Evolutionary conservation across 345 rosid species (phyloP).

Genomic region (Eucalyptus urophylla): DNA sequence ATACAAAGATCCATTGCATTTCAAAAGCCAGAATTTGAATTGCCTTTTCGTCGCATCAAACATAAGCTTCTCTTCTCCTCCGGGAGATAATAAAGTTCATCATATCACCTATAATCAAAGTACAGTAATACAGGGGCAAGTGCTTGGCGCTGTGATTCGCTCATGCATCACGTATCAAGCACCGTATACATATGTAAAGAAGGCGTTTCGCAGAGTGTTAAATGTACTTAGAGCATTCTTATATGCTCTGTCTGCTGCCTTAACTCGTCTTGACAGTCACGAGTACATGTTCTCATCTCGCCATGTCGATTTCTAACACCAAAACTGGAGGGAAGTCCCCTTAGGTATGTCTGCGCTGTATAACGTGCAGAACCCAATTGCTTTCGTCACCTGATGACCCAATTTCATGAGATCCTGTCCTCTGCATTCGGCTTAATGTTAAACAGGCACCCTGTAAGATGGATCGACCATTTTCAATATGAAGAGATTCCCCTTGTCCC

Average conservation of each 20-base stretch:
- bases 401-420: neutral
- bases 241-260: neutral
- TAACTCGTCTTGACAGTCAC: neutral
- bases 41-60: neutral
- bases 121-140: neutral
- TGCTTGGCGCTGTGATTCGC: neutral
- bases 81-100: neutral
- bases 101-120: neutral
- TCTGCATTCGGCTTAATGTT: neutral
- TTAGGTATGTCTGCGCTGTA: neutral
- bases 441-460: conserved; percentile 56
- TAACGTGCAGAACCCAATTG: neutral
- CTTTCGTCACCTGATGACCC: neutral
- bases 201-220: neutral
- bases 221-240: neutral
- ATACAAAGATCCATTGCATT: neutral
- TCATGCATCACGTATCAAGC: neutral
- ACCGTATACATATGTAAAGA: neutral
- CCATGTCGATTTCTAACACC: neutral
- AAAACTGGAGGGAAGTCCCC: neutral
- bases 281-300: neutral
- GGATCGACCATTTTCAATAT: conserved; percentile 89
- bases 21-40: neutral
- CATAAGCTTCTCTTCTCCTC: neutral
- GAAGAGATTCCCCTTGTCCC: conserved; percentile 87